Conservation (phyloP, 768 basidiomycete genomes). For the Lactarius evosmus region DNA sequence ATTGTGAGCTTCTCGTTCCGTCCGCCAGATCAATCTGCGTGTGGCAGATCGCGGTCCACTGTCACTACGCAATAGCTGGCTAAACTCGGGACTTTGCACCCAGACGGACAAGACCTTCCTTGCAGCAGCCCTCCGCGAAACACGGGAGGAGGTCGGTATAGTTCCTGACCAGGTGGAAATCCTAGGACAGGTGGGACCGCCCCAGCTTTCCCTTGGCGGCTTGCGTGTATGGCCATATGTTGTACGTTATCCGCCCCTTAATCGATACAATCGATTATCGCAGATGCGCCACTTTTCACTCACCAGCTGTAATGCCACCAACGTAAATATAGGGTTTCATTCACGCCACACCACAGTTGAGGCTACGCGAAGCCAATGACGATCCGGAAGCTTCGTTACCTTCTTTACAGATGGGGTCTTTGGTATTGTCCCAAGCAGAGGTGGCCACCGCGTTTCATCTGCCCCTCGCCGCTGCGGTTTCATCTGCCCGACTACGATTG, state of each 20-base stretch:
- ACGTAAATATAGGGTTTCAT: slow-evolving; percentile 33
- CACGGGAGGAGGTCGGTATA: slow-evolving; percentile 70
- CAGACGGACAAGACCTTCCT: slow-evolving; percentile 54
- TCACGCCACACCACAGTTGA: slow-evolving; percentile 23
- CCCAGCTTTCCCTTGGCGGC: slow-evolving; percentile 55
- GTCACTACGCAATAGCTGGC: slow-evolving; percentile 3
- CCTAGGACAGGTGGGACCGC: slow-evolving; percentile 61
- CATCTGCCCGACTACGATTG: slow-evolving; percentile 46
- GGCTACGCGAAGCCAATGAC: slow-evolving; percentile 25
- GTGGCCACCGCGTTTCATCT: slow-evolving; percentile 72
- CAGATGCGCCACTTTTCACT: slow-evolving; percentile 23
- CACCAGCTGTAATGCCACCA: not conserved
- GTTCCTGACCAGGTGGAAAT: slow-evolving; percentile 57
- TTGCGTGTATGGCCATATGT: slow-evolving; percentile 75
- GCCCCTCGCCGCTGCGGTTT: slow-evolving; percentile 51
- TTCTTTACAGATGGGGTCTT: slow-evolving; percentile 51
- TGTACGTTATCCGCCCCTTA: slow-evolving; percentile 43
- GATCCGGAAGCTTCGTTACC: slow-evolving; percentile 47
- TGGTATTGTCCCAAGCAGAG: slow-evolving; percentile 57
- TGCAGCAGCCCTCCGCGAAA: slow-evolving; percentile 65
- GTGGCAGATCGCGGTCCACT: not conserved
- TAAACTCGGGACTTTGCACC: slow-evolving; percentile 15
- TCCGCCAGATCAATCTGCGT: not conserved
- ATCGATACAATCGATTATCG: slow-evolving; percentile 1
- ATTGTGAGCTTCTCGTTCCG: slow-evolving; percentile 15